phyloP scores from a whole-genome alignment of 2,329 filamentous ascomycete genomes.

The Tolypocladium pustulatum region DNA sequence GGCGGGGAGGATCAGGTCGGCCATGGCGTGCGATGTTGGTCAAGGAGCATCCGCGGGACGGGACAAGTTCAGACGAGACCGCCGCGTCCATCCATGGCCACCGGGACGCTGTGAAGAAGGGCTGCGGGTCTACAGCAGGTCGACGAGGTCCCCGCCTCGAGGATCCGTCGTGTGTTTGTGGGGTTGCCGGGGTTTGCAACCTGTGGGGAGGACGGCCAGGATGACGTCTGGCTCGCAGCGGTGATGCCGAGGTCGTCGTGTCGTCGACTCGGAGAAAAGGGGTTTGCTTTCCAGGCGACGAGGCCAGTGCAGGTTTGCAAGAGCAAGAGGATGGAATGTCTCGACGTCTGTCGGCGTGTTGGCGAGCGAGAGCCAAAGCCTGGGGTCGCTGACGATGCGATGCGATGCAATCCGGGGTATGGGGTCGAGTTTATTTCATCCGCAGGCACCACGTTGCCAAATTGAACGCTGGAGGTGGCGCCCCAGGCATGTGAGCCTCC shows the following conservation, averaged over 20 bases:
- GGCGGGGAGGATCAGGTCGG: constrained; percentile 16
- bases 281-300: too few species aligned
- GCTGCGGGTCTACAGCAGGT: neutral
- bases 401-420: neutral
- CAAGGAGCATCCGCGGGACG: neutral
- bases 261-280: too few species aligned
- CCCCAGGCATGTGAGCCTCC: neutral
- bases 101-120: neutral
- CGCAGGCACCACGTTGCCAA: neutral
- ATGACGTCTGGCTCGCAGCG: neutral
- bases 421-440: neutral
- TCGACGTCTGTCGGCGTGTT: neutral
- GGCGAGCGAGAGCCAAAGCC: neutral
- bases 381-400: neutral
- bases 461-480: neutral
- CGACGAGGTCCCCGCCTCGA: neutral
- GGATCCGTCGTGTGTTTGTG: neutral
- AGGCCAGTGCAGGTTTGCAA: too few species aligned
- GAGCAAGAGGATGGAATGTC: too few species aligned
- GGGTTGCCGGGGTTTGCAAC: neutral
- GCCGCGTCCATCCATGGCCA: neutral
- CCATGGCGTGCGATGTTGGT: constrained; percentile 9
- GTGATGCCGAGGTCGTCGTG: too few species aligned
- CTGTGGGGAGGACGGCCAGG: neutral
- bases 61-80: neutral